Percentiles rank a stretch among this genome's conserved stretches.
Evolutionary conservation across 2,329 filamentous ascomycete species (phyloP).

Genomic region (Colletotrichum salicis): DNA sequence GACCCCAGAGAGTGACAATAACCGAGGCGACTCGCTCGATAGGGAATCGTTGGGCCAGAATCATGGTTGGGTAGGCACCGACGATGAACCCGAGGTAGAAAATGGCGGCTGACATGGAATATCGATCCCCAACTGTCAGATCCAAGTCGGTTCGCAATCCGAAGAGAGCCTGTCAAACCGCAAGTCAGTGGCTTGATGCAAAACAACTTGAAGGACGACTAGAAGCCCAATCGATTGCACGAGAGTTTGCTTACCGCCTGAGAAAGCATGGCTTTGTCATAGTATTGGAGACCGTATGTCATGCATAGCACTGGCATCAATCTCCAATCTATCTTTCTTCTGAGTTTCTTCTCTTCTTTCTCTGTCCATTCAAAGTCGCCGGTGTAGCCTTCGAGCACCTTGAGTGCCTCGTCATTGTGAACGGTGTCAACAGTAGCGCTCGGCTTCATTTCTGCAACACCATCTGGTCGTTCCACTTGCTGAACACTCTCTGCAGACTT

Average conservation of each 20-base stretch:
- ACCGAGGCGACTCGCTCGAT: conserved; percentile 42
- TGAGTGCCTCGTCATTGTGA: conserved; percentile 52
- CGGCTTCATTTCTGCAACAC: background rate
- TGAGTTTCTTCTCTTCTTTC: conserved; percentile 53
- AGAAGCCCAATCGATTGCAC: background rate
- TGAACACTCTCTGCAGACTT: conserved; percentile 34
- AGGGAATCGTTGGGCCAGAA: conserved; percentile 43
- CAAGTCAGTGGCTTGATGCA: conserved; percentile 53
- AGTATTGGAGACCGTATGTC: conserved; percentile 46
- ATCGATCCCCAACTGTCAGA: conserved; percentile 42
- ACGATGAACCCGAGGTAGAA: conserved; percentile 47
- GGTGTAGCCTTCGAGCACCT: conserved; percentile 52
- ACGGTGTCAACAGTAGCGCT: conserved; percentile 43
- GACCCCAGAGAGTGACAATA: conserved; percentile 45
- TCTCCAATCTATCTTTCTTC: conserved; percentile 53
- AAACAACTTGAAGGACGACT: conserved; percentile 52
- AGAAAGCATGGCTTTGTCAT: conserved; percentile 39
- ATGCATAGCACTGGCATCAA: conserved; percentile 53
- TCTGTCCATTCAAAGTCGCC: conserved; percentile 55
- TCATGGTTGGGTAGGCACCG: conserved; percentile 46
- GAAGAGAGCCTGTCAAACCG: conserved; percentile 38
- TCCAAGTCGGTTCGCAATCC: conserved; percentile 42
- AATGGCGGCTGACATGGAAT: conserved; percentile 45
- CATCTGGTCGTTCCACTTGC: conserved; percentile 25
- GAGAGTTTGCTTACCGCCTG: conserved; percentile 43